phyloP scores from a whole-genome alignment of 108 stramenopile genomes.

The Aurantiochytrium sp. region DNA sequence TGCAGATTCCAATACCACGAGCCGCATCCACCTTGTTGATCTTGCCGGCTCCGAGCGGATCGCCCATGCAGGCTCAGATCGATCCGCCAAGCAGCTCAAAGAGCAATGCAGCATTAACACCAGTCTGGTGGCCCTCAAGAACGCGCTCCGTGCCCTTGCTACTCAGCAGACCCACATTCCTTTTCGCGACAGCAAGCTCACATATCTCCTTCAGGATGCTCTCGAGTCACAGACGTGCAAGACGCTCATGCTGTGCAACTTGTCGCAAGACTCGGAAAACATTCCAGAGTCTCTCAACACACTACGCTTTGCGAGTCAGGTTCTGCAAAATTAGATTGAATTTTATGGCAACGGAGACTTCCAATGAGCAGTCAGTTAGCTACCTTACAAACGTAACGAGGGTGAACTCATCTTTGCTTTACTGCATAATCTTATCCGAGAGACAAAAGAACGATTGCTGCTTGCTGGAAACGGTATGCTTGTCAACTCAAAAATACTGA shows the following conservation, averaged over 20 bases:
- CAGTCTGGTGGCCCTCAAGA: neutral
- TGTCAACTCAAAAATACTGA: too few species aligned
- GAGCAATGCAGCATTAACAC: slow-evolving; percentile 11
- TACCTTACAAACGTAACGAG: too few species aligned
- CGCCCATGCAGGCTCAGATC: neutral
- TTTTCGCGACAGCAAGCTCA: neutral
- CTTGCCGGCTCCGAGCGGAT: neutral
- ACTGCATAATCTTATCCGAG: too few species aligned
- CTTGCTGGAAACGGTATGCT: too few species aligned
- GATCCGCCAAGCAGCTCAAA: neutral
- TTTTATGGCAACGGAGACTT: too few species aligned
- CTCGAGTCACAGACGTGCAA: neutral
- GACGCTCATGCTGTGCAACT: neutral
- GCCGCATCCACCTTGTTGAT: neutral
- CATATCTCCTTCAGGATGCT: neutral
- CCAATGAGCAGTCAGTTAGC: too few species aligned
- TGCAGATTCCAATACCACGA: neutral
- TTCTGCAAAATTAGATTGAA: neutral
- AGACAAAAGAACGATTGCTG: too few species aligned
- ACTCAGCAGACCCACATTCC: neutral
- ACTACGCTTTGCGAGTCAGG: neutral
- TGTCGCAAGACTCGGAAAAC: neutral
- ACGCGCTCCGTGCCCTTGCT: neutral
- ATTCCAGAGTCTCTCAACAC: neutral
- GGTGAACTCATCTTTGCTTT: too few species aligned